Base-by-base conservation (phyloP, 208 protist species). In the Acanthamoeba quina region DNA sequence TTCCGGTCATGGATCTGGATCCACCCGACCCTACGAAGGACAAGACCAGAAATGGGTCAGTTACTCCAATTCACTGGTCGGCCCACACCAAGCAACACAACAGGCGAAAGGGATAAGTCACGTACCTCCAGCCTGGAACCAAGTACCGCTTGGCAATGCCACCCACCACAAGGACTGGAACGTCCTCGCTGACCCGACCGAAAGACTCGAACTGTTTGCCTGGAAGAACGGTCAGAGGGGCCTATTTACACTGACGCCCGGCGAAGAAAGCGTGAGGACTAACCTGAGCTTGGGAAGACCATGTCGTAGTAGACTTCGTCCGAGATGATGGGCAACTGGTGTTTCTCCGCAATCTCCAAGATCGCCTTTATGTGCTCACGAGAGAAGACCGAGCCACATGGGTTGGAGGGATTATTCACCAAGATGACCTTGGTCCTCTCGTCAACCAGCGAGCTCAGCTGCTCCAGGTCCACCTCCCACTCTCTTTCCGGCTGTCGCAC, bases 301-400 rank as follows among this genome's bases (percentile, higher is more conserved):
- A 99, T 98, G 62, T 98, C 98, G 7, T 97, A 98, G 97, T 99
- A 99, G 78, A 99, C 99, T 94, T 99, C 98, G 83, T 99, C 98
- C 13, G 98, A 94, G 70, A 99, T 98, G 86, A 99, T 98, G 24
- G 98, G 98, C 26, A 99, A 80, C 62, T 97, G 86, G 93, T 98
- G 95, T 80, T 98, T 94, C 92, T 98, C 96, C 24, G 98, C 98
- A 24, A 99, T 94, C 80, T 96, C 26, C 34, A 97, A 29, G 34
- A 96, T 96, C 44, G 93, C 95, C 47, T 41, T 15, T 9, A 96
- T 85, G 95, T 99, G 98, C 31, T 97, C 76, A 13, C 94, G 94
- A 26, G 95, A 96, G 95, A 97, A 99, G 94, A 98, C 98, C 68
- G 96, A 98, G 80, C 98, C 98, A 94, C 98, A 99, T 49, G 98